Conservation (phyloP, 1,284 basidiomycete genomes). For the Sporisorium graminicola region DNA sequence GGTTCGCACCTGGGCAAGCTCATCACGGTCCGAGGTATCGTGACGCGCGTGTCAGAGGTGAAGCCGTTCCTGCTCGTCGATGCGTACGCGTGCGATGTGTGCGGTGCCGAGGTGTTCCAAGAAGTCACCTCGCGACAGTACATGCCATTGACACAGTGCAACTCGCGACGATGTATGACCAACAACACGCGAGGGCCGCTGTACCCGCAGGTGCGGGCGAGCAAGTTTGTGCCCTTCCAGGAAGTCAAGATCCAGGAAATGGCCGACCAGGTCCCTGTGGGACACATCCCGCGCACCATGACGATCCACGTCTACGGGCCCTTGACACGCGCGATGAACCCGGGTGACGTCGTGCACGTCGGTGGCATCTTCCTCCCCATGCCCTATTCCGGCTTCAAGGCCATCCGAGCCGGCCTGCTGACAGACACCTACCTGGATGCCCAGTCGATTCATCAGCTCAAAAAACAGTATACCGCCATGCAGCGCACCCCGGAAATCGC, state of each 20-base stretch:
- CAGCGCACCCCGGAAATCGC: slow-evolving; percentile 88
- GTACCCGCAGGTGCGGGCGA: slow-evolving; percentile 97
- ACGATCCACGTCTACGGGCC: slow-evolving; percentile 92
- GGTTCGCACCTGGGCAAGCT: slow-evolving; percentile 87
- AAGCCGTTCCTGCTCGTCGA: slow-evolving; percentile 97
- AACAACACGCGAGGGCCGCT: slow-evolving; percentile 91
- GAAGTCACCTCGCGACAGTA: slow-evolving; percentile 95
- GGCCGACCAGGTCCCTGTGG: slow-evolving; percentile 99
- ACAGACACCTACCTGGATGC: slow-evolving; percentile 97
- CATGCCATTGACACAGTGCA: slow-evolving; percentile 86
- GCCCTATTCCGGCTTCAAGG: slow-evolving; percentile 88
- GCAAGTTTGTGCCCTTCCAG: slow-evolving; percentile 97
- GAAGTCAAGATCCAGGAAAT: slow-evolving; percentile 99
- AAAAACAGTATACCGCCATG: slow-evolving; percentile 97
- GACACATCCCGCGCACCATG: slow-evolving; percentile 98
- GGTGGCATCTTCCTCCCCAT: slow-evolving; percentile 90
- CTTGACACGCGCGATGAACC: slow-evolving; percentile 90
- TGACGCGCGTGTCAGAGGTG: slow-evolving; percentile 98
- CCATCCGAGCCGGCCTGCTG: slow-evolving; percentile 90
- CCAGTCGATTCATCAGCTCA: slow-evolving; percentile 91
- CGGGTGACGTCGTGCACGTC: slow-evolving; percentile 94
- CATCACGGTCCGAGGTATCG: slow-evolving; percentile 96
- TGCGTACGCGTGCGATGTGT: slow-evolving; percentile 98
- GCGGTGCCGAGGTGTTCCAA: slow-evolving; percentile 98
- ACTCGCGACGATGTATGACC: slow-evolving; percentile 78